Percentiles rank a stretch among this genome's conserved stretches.
These are phyloP conservation scores for Lizonia empirigonia DNA, from an alignment of 2,329 filamentous ascomycete genomes.

Conservation along the genomic window DNA sequence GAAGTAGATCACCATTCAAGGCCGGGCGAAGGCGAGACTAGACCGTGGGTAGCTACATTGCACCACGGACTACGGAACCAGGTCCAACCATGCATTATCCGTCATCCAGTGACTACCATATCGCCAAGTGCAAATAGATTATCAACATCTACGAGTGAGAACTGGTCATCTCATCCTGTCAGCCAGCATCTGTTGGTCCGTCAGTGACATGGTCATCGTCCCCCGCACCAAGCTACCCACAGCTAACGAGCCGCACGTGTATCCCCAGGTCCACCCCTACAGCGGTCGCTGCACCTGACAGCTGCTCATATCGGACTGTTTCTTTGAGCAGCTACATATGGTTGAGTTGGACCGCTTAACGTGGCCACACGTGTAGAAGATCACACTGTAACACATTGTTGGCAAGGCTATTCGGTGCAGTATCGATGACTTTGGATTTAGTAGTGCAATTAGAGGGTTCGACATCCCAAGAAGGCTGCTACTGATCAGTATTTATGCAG, in stretches of 20 bases:
- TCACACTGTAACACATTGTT: background rate
- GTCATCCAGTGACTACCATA: too few relatives aligned
- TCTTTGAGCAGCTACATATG: background rate
- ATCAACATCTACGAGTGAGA: too few relatives aligned
- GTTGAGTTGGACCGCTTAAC: background rate
- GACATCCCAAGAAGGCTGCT: background rate
- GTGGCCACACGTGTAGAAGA: background rate
- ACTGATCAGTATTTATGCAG: background rate
- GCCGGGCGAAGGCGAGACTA: constrained; percentile 18
- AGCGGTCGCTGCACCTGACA: background rate
- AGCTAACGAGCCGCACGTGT: background rate
- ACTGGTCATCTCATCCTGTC: background rate
- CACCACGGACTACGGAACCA: too few relatives aligned
- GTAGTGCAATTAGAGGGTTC: too few relatives aligned
- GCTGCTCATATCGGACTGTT: background rate
- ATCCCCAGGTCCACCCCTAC: background rate
- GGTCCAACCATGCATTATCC: too few relatives aligned
- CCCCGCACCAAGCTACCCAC: background rate
- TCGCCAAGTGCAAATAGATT: too few relatives aligned
- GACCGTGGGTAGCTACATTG: background rate
- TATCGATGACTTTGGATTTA: background rate
- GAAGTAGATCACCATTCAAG: constrained; percentile 31
- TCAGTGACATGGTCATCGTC: background rate
- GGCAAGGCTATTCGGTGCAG: background rate
- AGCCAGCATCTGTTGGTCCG: background rate